Conservation (phyloP, 495 filamentous ascomycete species). For the Hyaloscypha variabilis region DNA sequence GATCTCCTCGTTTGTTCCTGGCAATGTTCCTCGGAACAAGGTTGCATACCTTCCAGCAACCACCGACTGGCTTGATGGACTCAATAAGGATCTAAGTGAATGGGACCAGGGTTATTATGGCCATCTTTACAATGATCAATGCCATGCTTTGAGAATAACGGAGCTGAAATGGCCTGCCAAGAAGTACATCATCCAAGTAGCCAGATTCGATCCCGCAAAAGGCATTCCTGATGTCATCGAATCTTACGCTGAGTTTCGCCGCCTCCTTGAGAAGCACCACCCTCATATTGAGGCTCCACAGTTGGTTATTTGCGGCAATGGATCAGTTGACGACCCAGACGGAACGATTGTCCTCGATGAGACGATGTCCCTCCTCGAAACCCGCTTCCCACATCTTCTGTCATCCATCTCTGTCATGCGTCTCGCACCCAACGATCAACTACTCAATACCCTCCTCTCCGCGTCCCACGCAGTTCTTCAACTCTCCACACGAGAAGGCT, state of each 20-base stretch:
- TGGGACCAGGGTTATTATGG: slow-evolving; percentile 81
- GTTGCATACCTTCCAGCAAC: slow-evolving; percentile 83
- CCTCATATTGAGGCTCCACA: slow-evolving; percentile 59
- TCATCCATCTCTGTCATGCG: slow-evolving; percentile 74
- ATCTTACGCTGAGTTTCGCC: slow-evolving; percentile 74
- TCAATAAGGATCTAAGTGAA: slow-evolving; percentile 77
- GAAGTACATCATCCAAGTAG: slow-evolving; percentile 80
- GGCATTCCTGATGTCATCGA: slow-evolving; percentile 81
- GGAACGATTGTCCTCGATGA: slow-evolving; percentile 72
- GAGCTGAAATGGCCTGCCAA: slow-evolving; percentile 66
- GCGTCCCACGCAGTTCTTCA: slow-evolving; percentile 75
- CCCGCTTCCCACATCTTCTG: slow-evolving; percentile 47
- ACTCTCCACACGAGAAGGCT: slow-evolving; percentile 82
- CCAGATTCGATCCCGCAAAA: slow-evolving; percentile 87
- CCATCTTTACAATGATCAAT: slow-evolving; percentile 70
- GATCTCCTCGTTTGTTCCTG: slow-evolving; percentile 75
- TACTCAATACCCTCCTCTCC: slow-evolving; percentile 79
- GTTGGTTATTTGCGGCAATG: slow-evolving; percentile 76
- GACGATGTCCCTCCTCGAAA: slow-evolving; percentile 67
- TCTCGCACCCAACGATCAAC: slow-evolving; percentile 76
- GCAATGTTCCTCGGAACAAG: slow-evolving; percentile 62
- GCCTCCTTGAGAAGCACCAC: slow-evolving; percentile 49
- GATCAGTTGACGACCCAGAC: slow-evolving; percentile 86
- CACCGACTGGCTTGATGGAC: slow-evolving; percentile 87
- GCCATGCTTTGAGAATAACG: slow-evolving; percentile 60